Conservation (phyloP, 305 asterid genomes). For the Salvia sclarea region DNA sequence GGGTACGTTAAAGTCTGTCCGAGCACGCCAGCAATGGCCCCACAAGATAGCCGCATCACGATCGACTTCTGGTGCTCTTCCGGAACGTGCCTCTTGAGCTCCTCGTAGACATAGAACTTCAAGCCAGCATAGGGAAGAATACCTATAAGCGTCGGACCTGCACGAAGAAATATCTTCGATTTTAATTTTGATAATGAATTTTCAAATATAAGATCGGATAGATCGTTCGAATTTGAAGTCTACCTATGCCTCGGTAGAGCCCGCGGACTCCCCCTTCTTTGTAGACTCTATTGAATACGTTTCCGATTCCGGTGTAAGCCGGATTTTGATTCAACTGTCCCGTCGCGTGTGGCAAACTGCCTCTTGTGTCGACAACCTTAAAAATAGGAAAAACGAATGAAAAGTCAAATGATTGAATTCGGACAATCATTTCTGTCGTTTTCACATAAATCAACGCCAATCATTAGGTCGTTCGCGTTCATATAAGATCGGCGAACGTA, state of each 20-base stretch:
- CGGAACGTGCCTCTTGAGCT: conserved; percentile 77
- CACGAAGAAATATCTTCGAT: conserved; percentile 1
- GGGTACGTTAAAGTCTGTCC: conserved; percentile 98
- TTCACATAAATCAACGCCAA: too few relatives aligned
- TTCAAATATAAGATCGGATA: conserved; percentile 11
- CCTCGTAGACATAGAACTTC: conserved; percentile 86
- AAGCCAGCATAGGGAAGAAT: conserved; percentile 96
- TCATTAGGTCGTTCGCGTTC: neutral
- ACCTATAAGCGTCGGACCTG: conserved; percentile 94
- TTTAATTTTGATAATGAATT: conserved; percentile 15
- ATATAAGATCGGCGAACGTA: neutral
- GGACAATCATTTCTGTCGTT: too few relatives aligned
- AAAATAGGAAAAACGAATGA: neutral
- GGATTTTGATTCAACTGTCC: conserved; percentile 49
- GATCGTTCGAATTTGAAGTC: neutral
- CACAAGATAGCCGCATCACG: conserved; percentile 79
- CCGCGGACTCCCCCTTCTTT: conserved; percentile 80
- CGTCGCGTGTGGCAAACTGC: conserved; percentile 40
- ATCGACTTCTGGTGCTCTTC: conserved; percentile 83
- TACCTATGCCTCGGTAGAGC: conserved; percentile 95
- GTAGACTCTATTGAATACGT: conserved; percentile 75
- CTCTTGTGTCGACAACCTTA: conserved; percentile 63
- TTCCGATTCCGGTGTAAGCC: conserved; percentile 66
- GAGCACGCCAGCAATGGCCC: conserved; percentile 91
- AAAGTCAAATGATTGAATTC: too few relatives aligned